Conservation (phyloP, 495 filamentous ascomycete genomes). For the Neurospora sp. region DNA sequence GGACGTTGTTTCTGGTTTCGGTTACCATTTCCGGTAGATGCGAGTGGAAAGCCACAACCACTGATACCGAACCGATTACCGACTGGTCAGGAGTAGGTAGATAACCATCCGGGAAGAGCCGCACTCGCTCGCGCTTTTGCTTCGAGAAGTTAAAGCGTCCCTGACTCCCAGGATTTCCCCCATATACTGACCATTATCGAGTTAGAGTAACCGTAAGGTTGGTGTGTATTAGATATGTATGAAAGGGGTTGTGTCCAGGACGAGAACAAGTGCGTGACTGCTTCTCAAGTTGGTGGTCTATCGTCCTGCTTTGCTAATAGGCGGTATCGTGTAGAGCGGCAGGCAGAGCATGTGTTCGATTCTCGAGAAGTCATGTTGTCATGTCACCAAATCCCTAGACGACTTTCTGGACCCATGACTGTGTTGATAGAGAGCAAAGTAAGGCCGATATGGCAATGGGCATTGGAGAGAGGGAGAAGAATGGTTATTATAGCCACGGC, state of each 20-base stretch:
- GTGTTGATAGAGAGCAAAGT: neutral
- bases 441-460: neutral
- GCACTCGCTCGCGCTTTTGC: neutral
- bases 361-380: neutral
- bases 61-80: neutral
- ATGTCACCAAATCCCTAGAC: neutral
- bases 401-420: neutral
- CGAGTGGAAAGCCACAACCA: neutral
- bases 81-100: neutral
- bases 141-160: neutral
- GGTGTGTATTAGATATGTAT: neutral
- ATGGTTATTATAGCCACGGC: neutral
- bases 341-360: neutral
- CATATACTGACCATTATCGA: neutral
- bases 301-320: neutral
- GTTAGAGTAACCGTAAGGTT: neutral
- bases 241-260: neutral
- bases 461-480: neutral
- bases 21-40: neutral
- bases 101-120: neutral
- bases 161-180: neutral
- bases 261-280: neutral
- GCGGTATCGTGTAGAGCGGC: neutral
- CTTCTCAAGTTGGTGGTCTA: neutral
- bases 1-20: neutral